Percentiles rank a stretch among this genome's conserved stretches.
These are phyloP conservation scores for Plantago major DNA, from an alignment of 257 asterid genomes.

Conservation along the genomic window DNA sequence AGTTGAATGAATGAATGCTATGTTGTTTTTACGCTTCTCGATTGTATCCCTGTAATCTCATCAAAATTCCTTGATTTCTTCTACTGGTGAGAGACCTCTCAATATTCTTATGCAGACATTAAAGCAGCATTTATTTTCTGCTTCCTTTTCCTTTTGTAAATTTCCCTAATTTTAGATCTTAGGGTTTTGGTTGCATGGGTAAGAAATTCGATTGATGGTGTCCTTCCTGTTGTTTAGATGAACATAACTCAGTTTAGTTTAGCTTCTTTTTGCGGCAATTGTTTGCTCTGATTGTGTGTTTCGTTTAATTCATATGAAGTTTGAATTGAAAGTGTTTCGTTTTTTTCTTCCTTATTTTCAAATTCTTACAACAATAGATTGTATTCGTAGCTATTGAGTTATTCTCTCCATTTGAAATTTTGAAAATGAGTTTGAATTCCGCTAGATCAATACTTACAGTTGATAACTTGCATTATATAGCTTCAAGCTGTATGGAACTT, in stretches of 20 bases:
- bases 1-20: conserved; percentile 28
- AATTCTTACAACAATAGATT: neutral
- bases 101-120: conserved; percentile 3
- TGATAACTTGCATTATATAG: neutral
- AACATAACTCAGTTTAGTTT: conserved; percentile 10
- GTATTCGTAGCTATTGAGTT: neutral
- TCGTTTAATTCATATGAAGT: too few species aligned
- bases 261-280: conserved; percentile 19
- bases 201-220: conserved; percentile 1
- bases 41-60: conserved; percentile 15
- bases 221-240: neutral
- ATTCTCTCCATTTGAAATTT: neutral
- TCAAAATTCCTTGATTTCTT: conserved; percentile 15
- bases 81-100: conserved; percentile 27
- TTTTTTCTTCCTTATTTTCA: neutral
- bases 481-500: neutral
- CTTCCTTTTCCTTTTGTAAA: neutral
- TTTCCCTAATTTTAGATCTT: conserved; percentile 30
- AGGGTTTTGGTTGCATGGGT: conserved; percentile 22
- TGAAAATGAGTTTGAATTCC: neutral
- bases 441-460: neutral
- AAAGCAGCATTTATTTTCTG: neutral
- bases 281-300: too few species aligned
- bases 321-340: neutral
- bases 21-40: conserved; percentile 2